A percentile compares a stretch with the other conserved stretches of the same genome.
Conservation (phyloP, 2,329 filamentous ascomycete species). For the Thyridium curvatum region DNA sequence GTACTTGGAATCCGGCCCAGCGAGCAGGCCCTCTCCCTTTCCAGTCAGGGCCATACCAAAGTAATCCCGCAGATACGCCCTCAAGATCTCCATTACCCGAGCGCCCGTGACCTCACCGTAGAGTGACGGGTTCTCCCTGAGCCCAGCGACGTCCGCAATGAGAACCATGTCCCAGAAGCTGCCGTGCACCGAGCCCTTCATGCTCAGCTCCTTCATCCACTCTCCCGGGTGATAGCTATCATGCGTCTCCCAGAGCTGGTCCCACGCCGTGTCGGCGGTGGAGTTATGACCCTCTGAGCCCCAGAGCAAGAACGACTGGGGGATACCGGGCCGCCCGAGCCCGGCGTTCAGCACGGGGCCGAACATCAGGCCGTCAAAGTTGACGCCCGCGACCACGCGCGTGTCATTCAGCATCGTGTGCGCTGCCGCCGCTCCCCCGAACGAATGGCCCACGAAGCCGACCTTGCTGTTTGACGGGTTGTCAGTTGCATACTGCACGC, state of each 20-base stretch:
- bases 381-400: slow-evolving; percentile 24
- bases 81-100: slow-evolving; percentile 18
- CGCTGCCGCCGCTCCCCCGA: slow-evolving; percentile 25
- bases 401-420: slow-evolving; percentile 13
- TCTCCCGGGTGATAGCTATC: slow-evolving; percentile 10
- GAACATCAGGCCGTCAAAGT: slow-evolving; percentile 28
- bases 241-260: slow-evolving; percentile 15
- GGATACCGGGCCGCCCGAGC: slow-evolving; percentile 12
- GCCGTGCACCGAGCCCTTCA: slow-evolving; percentile 19
- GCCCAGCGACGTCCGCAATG: slow-evolving; percentile 15
- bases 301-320: slow-evolving; percentile 18
- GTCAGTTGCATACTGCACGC: background rate
- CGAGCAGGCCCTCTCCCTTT: slow-evolving; percentile 10
- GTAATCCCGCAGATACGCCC: slow-evolving; percentile 19
- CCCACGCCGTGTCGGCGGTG: slow-evolving; percentile 15
- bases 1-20: slow-evolving; percentile 5
- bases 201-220: slow-evolving; percentile 21
- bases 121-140: slow-evolving; percentile 8
- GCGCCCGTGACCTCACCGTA: slow-evolving; percentile 19
- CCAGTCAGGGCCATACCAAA: slow-evolving; percentile 17
- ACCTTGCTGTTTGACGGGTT: slow-evolving; percentile 8
- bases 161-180: slow-evolving; percentile 21
- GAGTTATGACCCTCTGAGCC: slow-evolving; percentile 19
- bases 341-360: slow-evolving; percentile 16
- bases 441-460: slow-evolving; percentile 24